Conservation (phyloP, 75 land plant genomes). For the Pinus taeda region DNA sequence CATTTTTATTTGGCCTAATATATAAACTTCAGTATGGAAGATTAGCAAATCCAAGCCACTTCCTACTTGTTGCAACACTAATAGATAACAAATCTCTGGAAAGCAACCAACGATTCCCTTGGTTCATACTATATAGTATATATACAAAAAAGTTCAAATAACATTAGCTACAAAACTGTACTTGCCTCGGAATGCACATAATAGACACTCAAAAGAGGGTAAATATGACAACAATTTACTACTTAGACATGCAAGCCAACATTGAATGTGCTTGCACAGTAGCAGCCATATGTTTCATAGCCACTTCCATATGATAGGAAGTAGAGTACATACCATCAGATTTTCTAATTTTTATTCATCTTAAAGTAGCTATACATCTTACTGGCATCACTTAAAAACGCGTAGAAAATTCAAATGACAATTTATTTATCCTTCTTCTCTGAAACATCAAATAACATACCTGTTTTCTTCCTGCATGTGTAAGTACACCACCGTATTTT, state of each 20-base stretch:
- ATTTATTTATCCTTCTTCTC: background rate
- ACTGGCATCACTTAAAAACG: background rate
- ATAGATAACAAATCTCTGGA: background rate
- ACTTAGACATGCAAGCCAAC: background rate
- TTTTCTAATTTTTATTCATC: background rate
- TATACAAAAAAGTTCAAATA: background rate
- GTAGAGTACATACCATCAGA: background rate
- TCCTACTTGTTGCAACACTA: background rate
- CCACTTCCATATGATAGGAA: background rate
- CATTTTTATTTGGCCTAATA: background rate
- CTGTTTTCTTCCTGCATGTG: constrained; percentile 99
- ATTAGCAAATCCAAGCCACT: background rate
- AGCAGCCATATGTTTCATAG: background rate
- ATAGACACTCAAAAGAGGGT: background rate
- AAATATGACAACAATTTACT: background rate
- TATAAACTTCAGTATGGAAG: background rate
- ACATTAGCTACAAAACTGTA: background rate
- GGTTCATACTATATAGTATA: background rate
- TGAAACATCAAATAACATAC: constrained; percentile 22
- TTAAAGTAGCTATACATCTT: background rate
- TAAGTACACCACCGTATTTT: constrained; percentile 99
- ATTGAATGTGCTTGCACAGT: background rate
- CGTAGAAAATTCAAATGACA: background rate
- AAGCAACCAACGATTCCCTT: background rate
- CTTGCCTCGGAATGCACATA: background rate